Base-by-base conservation (phyloP, 23 red algal species). In the Gracilariopsis chorda region DNA sequence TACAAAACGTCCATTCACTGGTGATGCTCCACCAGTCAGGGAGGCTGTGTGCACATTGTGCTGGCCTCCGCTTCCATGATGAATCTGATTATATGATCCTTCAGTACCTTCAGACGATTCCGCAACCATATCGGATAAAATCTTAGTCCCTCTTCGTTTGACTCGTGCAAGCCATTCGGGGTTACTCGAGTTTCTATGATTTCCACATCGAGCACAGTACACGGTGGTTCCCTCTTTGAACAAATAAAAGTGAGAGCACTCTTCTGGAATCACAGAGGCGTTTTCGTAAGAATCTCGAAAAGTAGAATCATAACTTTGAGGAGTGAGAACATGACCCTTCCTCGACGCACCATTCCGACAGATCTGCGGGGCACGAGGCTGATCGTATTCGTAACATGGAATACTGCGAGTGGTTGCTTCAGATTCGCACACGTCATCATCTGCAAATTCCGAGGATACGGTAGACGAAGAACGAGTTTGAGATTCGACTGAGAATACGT, bases 241-340 rank as follows among this genome's bases (percentile, higher is more conserved):
- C n/a, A 94, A 35, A 74, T 98, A 98, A 61, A 86, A 92, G 48
- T 98, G 96, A 28, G 88, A 79, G 28, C 96, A 98, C 24, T 67
- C 75, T 4, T 51, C 47, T 46, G 74, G 39, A 13, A 51, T 8
- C 0, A 42, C n/a, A 3, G 60, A 23, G 1, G 28, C 24, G 28
- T 44, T 9, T 4, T 59, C 69, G 12, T 39, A 7, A 11, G 47
- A 23, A 21, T 78, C 85, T 24, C 36, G 32, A 20, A 72, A 39
- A 16, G 24, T 7, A 21, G 65, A 55, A 34, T 88, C 85, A 40
- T 89, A 67, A 2, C 16, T 51, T 56, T 24, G 30, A 6, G 25
- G 2, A 30, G 5, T 30, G 32, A 29, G 62, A 33, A 5, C 42
- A 69, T 45, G 40, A 71, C 29, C 7, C 37, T 51, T 68, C 36